Conservation (phyloP, 192 early-diverging fungal species). For the Gaertneriomyces sp. region DNA sequence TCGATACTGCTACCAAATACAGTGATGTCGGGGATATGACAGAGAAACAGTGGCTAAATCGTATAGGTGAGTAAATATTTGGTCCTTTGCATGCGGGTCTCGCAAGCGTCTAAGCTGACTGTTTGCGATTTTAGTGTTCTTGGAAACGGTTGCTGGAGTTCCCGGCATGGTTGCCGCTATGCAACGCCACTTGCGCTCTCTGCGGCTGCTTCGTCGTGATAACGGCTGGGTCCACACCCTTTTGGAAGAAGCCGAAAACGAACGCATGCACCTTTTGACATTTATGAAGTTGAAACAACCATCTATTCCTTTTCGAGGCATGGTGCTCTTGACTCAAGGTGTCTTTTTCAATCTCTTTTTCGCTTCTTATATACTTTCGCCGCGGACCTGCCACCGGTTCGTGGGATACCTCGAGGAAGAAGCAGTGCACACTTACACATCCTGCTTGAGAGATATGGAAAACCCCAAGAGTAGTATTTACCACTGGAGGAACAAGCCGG, state of each 20-base stretch:
- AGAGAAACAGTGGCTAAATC: background rate
- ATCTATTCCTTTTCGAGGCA: slow-evolving; percentile 26
- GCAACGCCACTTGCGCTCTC: slow-evolving; percentile 73
- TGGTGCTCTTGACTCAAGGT: slow-evolving; percentile 79
- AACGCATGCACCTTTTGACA: slow-evolving; percentile 59
- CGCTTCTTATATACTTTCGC: slow-evolving; percentile 68
- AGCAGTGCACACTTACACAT: slow-evolving; percentile 86
- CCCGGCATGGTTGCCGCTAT: slow-evolving; percentile 89
- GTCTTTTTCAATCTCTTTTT: slow-evolving; percentile 89
- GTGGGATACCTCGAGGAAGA: slow-evolving; percentile 92
- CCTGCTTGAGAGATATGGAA: slow-evolving; percentile 82
- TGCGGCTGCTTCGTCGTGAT: slow-evolving; percentile 74
- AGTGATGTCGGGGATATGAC: background rate
- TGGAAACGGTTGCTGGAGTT: slow-evolving; percentile 50
- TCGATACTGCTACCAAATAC: background rate
- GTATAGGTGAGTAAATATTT: background rate
- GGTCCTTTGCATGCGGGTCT: background rate
- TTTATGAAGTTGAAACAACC: slow-evolving; percentile 35
- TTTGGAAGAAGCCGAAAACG: slow-evolving; percentile 91
- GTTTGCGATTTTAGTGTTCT: slow-evolving; percentile 35
- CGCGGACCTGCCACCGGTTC: slow-evolving; percentile 79
- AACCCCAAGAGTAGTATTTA: background rate
- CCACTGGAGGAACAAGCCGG: slow-evolving; percentile 65
- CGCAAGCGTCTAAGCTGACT: background rate
- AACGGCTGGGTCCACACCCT: slow-evolving; percentile 89